Base-by-base conservation (phyloP, 2,329 filamentous ascomycete genomes). In the Penicillium sp. region DNA sequence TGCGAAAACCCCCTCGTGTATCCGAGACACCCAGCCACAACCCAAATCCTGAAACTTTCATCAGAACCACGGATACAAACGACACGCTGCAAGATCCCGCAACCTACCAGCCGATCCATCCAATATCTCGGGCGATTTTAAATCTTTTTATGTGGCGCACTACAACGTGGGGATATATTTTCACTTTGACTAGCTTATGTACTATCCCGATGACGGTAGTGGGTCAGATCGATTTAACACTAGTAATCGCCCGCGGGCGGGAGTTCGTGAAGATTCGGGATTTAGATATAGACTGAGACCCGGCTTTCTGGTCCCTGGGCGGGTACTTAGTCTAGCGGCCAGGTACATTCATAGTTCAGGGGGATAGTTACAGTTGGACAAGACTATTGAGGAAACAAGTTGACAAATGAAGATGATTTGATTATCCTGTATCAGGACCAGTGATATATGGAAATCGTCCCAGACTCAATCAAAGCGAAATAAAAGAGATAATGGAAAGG, bases 381-480 rank as follows among this genome's bases (percentile, higher is more conserved):
- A 19, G 35, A 39, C 16, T 8, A 37, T 37, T n/a, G 9, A 6
- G 16, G 1, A 33, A 33, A 16, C 4, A 37, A 0, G 35, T 22
- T 10, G n/a, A 19, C 6, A 19, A 6, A 42, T 42, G 39, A 42
- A 44, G 14, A n/a, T 35, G 22, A 50, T 44, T 44, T 42, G 22
- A 50, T 51, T 35, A 31, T 39, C 29, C 37, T 49, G 45, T 37
- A 54, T 54, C 37, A 49, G n/a, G 21, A 29, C 31, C 24, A 26
- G 39, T 37, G 21, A 52, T 55, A 52, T 55, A 55, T 33, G 19
- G 13, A 44, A 37, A 48, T 50, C 56, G 57, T 55, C 50, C 31
- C 57, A 26, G 56, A 61, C 55, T 31, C 52, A 47, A 24, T 51
- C 33, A 52, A 52, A 43, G 33, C 26, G 50, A 45, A 52, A 39